These are phyloP conservation scores for Quercus cerris DNA, from an alignment of 306 rosid genomes.

Conservation along the genomic window DNA sequence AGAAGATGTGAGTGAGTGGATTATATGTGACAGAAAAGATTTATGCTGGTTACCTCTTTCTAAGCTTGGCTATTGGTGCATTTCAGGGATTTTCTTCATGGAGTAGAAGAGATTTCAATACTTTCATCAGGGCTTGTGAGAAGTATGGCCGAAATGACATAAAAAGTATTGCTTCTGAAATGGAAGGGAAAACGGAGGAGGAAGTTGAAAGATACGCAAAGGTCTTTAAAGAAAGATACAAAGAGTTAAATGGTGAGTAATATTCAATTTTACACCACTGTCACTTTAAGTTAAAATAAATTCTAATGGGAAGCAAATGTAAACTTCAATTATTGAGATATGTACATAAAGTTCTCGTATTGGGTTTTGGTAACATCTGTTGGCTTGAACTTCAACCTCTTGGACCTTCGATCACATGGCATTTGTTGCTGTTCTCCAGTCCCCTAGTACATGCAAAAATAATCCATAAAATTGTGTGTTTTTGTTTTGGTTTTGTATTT, in stretches of 20 bases:
- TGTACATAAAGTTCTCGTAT: neutral
- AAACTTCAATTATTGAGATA: neutral
- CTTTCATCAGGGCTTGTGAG: conserved; percentile 97
- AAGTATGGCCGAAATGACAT: conserved; percentile 94
- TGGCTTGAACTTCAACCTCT: neutral
- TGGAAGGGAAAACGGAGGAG: conserved; percentile 95
- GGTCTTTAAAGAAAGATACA: conserved; percentile 89
- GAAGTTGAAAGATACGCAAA: conserved; percentile 95
- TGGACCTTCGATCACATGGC: neutral
- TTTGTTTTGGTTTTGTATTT: too few species aligned
- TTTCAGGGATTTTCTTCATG: conserved; percentile 93
- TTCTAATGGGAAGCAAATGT: neutral
- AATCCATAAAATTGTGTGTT: too few species aligned
- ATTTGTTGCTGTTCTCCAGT: neutral
- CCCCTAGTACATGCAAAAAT: neutral
- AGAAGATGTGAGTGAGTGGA: conserved; percentile 57
- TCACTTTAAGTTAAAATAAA: neutral
- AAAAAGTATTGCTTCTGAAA: conserved; percentile 76
- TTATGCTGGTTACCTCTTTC: conserved; percentile 9
- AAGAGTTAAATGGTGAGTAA: conserved; percentile 82
- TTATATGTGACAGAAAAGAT: conserved; percentile 11
- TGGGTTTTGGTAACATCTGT: neutral
- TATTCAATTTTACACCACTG: neutral
- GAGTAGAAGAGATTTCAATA: conserved; percentile 94
- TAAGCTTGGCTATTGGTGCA: conserved; percentile 32